Conservation (phyloP, 2,329 filamentous ascomycete genomes). For the Fusarium irregulare region DNA sequence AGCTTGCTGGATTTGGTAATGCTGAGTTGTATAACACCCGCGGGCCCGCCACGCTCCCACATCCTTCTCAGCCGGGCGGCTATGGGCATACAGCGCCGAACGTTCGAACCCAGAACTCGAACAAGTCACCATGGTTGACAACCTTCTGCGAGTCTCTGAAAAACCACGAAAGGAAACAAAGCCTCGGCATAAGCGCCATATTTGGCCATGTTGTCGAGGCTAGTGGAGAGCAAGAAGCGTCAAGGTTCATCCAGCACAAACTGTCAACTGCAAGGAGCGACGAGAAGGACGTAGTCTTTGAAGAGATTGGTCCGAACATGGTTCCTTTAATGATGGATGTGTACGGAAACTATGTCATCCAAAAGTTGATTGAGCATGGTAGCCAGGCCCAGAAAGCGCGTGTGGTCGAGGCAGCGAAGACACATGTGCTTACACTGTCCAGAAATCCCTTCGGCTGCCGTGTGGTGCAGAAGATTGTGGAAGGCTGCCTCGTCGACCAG, state of each 20-base stretch:
- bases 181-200: conserved; percentile 89
- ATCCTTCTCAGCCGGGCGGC: conserved; percentile 42
- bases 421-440: conserved; percentile 82
- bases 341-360: conserved; percentile 98
- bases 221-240: conserved; percentile 94
- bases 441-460: conserved; percentile 93
- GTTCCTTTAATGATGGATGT: conserved; percentile 94
- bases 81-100: conserved; percentile 48
- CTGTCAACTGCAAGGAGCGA: conserved; percentile 93
- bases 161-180: conserved; percentile 62
- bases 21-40: conserved; percentile 41
- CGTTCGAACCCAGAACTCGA: conserved; percentile 65
- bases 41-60: conserved; percentile 48
- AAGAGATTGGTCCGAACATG: conserved; percentile 85
- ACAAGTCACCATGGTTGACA: background rate
- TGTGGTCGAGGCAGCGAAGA: conserved; percentile 87
- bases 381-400: conserved; percentile 93
- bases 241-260: conserved; percentile 94
- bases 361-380: conserved; percentile 97
- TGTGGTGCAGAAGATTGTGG: conserved; percentile 94
- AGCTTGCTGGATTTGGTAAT: conserved; percentile 52
- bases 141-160: background rate
- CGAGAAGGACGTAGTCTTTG: conserved; percentile 91
- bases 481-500: conserved; percentile 91
- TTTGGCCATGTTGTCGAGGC: conserved; percentile 89